Evolutionary conservation across 1,284 basidiomycete species (phyloP).

Genomic region (Pseudozyma flocculosa): DNA sequence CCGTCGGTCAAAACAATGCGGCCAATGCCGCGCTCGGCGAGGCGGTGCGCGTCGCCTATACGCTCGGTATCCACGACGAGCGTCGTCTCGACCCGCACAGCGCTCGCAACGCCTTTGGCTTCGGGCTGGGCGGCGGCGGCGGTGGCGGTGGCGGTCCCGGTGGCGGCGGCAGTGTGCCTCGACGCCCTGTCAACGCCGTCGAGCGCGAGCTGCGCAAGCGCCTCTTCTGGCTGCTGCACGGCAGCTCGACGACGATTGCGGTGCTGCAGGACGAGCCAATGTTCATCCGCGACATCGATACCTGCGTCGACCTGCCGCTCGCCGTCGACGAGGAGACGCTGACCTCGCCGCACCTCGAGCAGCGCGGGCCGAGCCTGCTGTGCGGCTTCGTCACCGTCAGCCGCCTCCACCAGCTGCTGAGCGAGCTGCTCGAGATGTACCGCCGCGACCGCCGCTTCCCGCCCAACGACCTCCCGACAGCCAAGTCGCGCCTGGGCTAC

Average conservation of each 20-base stretch:
- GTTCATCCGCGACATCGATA: constrained; percentile 33
- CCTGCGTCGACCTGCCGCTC: constrained; percentile 31
- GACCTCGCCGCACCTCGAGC: constrained; percentile 6
- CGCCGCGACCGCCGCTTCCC: constrained; percentile 30
- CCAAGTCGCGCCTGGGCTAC: constrained; percentile 17
- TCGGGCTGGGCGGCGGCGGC: neutral
- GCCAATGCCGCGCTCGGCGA: constrained; percentile 43
- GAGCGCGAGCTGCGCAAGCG: constrained; percentile 36
- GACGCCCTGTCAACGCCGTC: constrained; percentile 16
- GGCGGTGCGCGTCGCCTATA: constrained; percentile 30
- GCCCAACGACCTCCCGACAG: constrained; percentile 16
- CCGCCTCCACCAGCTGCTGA: constrained; percentile 32
- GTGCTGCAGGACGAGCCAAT: constrained; percentile 38
- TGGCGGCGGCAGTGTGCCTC: neutral
- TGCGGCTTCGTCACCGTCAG: constrained; percentile 36
- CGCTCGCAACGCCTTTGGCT: constrained; percentile 9
- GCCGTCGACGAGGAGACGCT: constrained; percentile 39
- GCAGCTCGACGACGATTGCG: constrained; percentile 39
- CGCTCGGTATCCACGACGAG: constrained; percentile 39
- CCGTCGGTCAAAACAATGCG: constrained; percentile 26
- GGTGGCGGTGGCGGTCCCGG: neutral
- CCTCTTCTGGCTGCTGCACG: constrained; percentile 36
- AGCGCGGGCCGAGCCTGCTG: constrained; percentile 20
- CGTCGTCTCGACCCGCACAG: constrained; percentile 10
- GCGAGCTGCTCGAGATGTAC: constrained; percentile 33